Percentiles rank a stretch among this genome's conserved stretches.
phyloP scores from a whole-genome alignment of 306 rosid species.

The Astragalus glycyphyllos region DNA sequence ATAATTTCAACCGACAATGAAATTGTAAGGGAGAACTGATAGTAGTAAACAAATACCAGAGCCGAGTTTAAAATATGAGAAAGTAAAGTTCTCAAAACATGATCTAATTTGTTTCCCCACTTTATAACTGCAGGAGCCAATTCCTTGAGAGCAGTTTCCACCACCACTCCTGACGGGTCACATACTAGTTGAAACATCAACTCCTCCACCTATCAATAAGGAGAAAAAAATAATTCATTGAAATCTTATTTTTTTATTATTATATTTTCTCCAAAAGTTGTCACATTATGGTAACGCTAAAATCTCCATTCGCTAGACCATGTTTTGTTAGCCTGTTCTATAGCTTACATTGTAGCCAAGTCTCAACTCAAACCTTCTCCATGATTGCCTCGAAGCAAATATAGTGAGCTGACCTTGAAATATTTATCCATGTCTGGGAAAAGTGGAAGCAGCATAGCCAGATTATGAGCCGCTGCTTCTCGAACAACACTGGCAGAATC shows the following conservation, averaged over 20 bases:
- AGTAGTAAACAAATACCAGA: constrained; percentile 60
- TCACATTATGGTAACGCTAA: constrained; percentile 57
- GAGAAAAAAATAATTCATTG: constrained; percentile 49
- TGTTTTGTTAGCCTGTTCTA: constrained; percentile 82
- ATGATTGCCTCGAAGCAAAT: constrained; percentile 99
- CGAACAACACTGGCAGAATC: constrained; percentile 95
- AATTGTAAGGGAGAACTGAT: constrained; percentile 34
- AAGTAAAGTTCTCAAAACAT: constrained; percentile 67
- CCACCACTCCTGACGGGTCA: constrained; percentile 96
- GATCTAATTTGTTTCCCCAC: constrained; percentile 93
- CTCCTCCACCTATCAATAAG: constrained; percentile 87
- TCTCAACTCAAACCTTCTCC: constrained; percentile 99
- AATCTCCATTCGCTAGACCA: constrained; percentile 90
- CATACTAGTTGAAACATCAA: constrained; percentile 93
- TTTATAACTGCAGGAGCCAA: constrained; percentile 84
- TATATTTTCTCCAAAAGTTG: constrained; percentile 40
- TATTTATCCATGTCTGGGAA: constrained; percentile 93
- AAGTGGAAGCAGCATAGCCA: constrained; percentile 93
- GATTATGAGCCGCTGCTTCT: constrained; percentile 94
- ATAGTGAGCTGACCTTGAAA: constrained; percentile 99
- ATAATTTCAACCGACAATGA: not conserved
- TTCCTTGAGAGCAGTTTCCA: constrained; percentile 80
- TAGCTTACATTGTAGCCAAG: constrained; percentile 99
- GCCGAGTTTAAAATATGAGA: constrained; percentile 77
- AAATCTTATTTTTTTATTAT: constrained; percentile 40